Percentiles rank a stretch among this genome's conserved stretches.
phyloP scores from a whole-genome alignment of 352 stramenopile genomes.

The Pythium phragmiticola region DNA sequence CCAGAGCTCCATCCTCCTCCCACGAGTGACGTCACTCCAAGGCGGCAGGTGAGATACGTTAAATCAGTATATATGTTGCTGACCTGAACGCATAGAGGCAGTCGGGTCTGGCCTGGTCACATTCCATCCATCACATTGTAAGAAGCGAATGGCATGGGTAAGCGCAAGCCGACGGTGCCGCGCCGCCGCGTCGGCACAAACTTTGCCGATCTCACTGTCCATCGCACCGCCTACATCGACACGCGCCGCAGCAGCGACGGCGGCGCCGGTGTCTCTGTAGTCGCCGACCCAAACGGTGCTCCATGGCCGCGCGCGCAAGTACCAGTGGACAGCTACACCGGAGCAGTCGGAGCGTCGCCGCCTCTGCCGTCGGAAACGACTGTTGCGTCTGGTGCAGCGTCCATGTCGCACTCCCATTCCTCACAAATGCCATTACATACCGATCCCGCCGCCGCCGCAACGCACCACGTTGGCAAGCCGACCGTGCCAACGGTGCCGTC shows the following conservation, averaged over 20 bases:
- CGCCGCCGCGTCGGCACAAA: conserved; percentile 23
- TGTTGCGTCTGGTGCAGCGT: neutral
- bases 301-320: neutral
- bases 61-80: conserved; percentile 30
- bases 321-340: neutral
- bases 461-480: conserved; percentile 11
- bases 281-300: neutral
- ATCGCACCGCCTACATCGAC: conserved; percentile 1
- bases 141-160: conserved; percentile 29
- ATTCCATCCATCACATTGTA: conserved; percentile 7
- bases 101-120: conserved; percentile 6
- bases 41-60: neutral
- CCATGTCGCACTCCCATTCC: neutral
- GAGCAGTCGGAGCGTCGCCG: neutral
- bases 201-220: conserved; percentile 19
- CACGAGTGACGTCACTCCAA: conserved; percentile 5
- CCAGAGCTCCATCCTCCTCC: neutral
- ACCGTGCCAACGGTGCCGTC: conserved; percentile 19
- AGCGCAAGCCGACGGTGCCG: conserved; percentile 24
- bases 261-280: neutral
- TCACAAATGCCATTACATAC: neutral
- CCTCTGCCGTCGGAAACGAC: conserved; percentile 7
- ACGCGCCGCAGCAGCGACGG: neutral
- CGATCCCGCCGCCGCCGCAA: neutral
- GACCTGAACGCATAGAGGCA: conserved; percentile 16